A percentile compares a stretch with the other conserved stretches of the same genome.
Conservation (phyloP, 1,284 basidiomycete genomes). For the Ganoderma sp. region DNA sequence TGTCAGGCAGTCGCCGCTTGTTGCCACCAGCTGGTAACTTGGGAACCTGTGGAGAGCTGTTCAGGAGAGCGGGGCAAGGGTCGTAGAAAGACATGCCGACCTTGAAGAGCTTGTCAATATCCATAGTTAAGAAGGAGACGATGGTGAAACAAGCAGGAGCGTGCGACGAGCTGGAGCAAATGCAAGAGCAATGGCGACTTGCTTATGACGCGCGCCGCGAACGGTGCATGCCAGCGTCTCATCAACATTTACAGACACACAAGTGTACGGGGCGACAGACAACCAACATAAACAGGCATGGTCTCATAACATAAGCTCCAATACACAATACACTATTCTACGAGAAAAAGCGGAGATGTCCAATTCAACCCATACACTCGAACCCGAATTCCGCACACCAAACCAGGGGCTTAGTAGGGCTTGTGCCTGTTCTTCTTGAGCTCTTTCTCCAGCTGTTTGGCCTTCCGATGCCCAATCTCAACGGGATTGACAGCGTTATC, state of each 20-base stretch:
- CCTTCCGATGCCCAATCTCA: conserved; percentile 91
- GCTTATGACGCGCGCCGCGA: not conserved
- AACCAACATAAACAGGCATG: not conserved
- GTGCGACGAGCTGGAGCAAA: not conserved
- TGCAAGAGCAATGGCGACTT: not conserved
- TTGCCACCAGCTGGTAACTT: conserved; percentile 67
- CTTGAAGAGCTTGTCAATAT: conserved; percentile 85
- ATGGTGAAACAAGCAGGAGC: not conserved
- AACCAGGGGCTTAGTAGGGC: conserved; percentile 58
- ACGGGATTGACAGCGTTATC: conserved; percentile 88
- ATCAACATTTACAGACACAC: not conserved
- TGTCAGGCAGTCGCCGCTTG: conserved; percentile 85
- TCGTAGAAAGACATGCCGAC: conserved; percentile 43
- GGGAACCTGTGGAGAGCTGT: conserved; percentile 56
- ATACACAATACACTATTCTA: conserved; percentile 16
- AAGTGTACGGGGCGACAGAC: no score
- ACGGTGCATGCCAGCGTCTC: not conserved
- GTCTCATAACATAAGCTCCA: not conserved
- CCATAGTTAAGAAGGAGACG: conserved; percentile 51
- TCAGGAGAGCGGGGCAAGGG: conserved; percentile 7
- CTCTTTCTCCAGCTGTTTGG: conserved; percentile 79
- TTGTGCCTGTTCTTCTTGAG: conserved; percentile 82
- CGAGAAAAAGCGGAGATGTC: not conserved
- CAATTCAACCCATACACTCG: not conserved
- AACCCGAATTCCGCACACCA: not conserved